phyloP scores from a whole-genome alignment of 192 early-diverging fungal genomes.

The Helicostylum pulchrum region DNA sequence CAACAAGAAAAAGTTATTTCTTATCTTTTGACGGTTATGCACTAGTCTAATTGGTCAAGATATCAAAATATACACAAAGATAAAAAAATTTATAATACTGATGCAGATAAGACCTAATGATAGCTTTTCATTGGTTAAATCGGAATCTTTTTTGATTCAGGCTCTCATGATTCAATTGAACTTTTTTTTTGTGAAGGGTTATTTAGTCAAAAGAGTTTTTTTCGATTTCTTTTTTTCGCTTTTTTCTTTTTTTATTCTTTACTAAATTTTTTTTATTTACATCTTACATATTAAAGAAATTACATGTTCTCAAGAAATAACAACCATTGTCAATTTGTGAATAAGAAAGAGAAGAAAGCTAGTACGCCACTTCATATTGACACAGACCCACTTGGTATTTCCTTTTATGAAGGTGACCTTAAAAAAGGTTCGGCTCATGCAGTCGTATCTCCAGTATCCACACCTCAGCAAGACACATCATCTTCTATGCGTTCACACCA shows the following conservation, averaged over 20 bases:
- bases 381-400: conserved; percentile 29
- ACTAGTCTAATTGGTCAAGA: conserved; percentile 12
- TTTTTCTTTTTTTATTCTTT: conserved; percentile 20
- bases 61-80: conserved; percentile 9
- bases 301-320: conserved; percentile 1
- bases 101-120: conserved; percentile 15
- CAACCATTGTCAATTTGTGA: background rate
- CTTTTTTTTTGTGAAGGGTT: too few species aligned
- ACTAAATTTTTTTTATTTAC: conserved; percentile 7
- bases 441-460: background rate
- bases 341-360: conserved; percentile 8
- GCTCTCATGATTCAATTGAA: too few species aligned
- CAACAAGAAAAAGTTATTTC: background rate
- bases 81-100: conserved; percentile 19
- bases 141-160: background rate
- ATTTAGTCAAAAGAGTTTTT: background rate
- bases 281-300: background rate
- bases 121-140: conserved; percentile 6
- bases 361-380: conserved; percentile 27
- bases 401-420: background rate
- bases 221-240: conserved; percentile 8
- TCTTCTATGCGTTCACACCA: too few species aligned
- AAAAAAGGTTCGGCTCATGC: background rate
- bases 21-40: background rate
- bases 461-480: background rate